Evolutionary conservation across 78 protist genomes (phyloP).

Genomic region (Mastigamoeba balamuthi): DNA sequence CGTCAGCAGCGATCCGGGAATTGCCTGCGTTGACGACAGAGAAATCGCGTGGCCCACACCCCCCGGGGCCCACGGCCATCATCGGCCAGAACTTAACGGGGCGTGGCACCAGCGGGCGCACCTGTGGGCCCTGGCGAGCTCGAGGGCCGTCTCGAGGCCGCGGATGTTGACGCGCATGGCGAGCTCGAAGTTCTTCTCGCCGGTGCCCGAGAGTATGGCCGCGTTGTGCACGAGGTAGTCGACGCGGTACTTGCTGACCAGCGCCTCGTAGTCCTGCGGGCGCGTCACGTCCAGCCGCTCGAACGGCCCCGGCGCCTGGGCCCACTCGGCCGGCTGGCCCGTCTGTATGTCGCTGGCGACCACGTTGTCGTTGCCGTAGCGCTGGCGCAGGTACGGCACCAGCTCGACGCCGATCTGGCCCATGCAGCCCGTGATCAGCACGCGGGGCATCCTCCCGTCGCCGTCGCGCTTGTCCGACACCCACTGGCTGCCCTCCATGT

Average conservation of each 20-base stretch:
- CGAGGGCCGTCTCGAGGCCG: constrained; percentile 36
- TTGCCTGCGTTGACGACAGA: not conserved
- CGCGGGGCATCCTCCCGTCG: not conserved
- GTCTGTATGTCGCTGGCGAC: constrained; percentile 10
- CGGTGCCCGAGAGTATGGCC: constrained; percentile 41
- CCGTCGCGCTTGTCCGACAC: not conserved
- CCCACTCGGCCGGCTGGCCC: no score
- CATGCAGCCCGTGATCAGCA: constrained; percentile 10
- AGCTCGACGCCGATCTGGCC: constrained; percentile 49
- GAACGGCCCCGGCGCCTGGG: no score
- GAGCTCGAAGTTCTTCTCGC: constrained; percentile 28
- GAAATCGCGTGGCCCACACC: not conserved
- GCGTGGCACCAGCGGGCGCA: not conserved
- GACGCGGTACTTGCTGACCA: constrained; percentile 14
- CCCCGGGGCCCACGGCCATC: no score
- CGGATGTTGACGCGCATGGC: constrained; percentile 17
- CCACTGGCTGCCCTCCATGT: no score
- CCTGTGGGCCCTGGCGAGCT: not conserved
- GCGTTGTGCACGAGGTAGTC: constrained; percentile 39
- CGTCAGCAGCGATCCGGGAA: no score
- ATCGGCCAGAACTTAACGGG: no score
- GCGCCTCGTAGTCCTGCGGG: no score
- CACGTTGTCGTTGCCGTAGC: constrained; percentile 28
- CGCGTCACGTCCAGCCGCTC: no score
- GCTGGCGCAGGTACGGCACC: not conserved